These are phyloP conservation scores for Silene conica DNA, from an alignment of 148 eudicot genomes.

Conservation along the genomic window DNA sequence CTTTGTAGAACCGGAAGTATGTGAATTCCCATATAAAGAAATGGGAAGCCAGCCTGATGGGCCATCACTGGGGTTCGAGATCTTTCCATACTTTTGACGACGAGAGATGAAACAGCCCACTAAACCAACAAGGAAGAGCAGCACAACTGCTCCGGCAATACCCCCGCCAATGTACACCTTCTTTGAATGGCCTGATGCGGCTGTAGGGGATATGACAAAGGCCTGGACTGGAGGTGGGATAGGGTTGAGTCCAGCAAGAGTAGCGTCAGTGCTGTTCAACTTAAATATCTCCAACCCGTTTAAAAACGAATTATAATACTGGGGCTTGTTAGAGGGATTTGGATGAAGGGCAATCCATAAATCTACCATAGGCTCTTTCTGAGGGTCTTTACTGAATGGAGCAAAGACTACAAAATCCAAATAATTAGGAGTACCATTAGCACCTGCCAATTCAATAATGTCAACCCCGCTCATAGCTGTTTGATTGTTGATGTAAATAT, in stretches of 20 bases:
- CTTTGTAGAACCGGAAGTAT: slow-evolving; percentile 80
- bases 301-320: slow-evolving; percentile 60
- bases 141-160: slow-evolving; percentile 58
- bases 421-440: slow-evolving; percentile 43
- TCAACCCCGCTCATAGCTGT: slow-evolving; percentile 58
- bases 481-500: slow-evolving; percentile 64
- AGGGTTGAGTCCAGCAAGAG: slow-evolving; percentile 83
- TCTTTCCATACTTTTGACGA: slow-evolving; percentile 47
- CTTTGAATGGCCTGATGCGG: slow-evolving; percentile 24
- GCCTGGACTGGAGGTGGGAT: slow-evolving; percentile 54
- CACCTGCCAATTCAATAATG: slow-evolving; percentile 40
- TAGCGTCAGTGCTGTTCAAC: slow-evolving; percentile 43
- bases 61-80: slow-evolving; percentile 72
- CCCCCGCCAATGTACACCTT: slow-evolving; percentile 64
- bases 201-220: slow-evolving; percentile 13
- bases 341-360: slow-evolving; percentile 84
- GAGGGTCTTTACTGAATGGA: slow-evolving; percentile 43
- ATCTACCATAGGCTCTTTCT: slow-evolving; percentile 51
- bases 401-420: slow-evolving; percentile 57
- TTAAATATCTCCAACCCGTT: slow-evolving; percentile 92
- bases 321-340: slow-evolving; percentile 26
- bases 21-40: slow-evolving; percentile 87
- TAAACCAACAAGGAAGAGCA: slow-evolving; percentile 48
- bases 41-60: slow-evolving; percentile 96
- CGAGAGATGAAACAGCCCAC: slow-evolving; percentile 47